Evolutionary conservation across 2,329 filamentous ascomycete genomes (phyloP), one percentile per base, ranked within the genome.

Genomic region (Orbilia brochopaga): DNA sequence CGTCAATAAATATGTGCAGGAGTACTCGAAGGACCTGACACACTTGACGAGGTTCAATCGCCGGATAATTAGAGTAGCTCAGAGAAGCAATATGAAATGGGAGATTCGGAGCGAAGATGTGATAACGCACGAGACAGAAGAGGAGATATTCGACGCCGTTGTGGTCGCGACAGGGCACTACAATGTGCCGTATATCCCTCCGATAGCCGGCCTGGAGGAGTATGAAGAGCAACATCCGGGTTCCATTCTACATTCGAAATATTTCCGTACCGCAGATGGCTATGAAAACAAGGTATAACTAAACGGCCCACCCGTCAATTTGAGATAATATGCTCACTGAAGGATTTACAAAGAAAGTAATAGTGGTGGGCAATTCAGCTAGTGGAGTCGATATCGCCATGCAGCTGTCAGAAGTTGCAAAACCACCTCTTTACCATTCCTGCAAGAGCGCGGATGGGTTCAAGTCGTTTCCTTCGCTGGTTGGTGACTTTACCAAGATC

Each of bases 291-390:
- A 90, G 62, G 63, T 74, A 53, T 4, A n/a, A n/a, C n/a, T n/a
- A n/a, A n/a, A n/a, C n/a, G n/a, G 21, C 2, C 21, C 2, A 37
- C 37, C 46, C 4, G 37, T 13, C 15, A 17, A 19, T 13, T 52
- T 50, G 10, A 27, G 17, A 19, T 24, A 19, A 5, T 37, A 30
- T 1, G 15, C 53, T 40, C 13, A 24, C 51, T 37, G 42, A 32
- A 24, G 27, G 6, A 11, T 27, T 10, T 19, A 24, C 8, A 8
- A 23, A 73, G 78, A 95, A 90, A 79, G 90, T 94, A 10, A 79
- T 97, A 3, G 84, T 97, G 0, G 87, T 97, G 0, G 93, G 93
- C 8, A 94, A 91, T 76, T 89, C 89, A 0, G 89, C 92, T 0
- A 96, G 91, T 0, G 93, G 91, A 0, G 80, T 91, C 15, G 93